Conservation (phyloP, 176 grass and related monocot species). For the Sorghum bicolor region Sorghum_bicolor_NCBIv3 NC_012878.2:5318501-5319000, state of each 20-base stretch:
- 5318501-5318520: conserved; percentile 18
- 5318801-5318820: conserved; percentile 69
- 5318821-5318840: conserved; percentile 59
- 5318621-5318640: conserved; percentile 70
- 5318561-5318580: neutral
- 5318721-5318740: conserved; percentile 57
- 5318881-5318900: conserved; percentile 54
- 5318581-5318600: conserved; percentile 62
- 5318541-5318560: neutral
- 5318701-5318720: conserved; percentile 84
- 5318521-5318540: neutral
- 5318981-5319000: neutral
- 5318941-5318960: neutral
- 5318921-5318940: neutral
- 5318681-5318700: conserved; percentile 75
- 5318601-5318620: conserved; percentile 64
- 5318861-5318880: conserved; percentile 63
- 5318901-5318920: conserved; percentile 62
- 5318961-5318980: neutral
- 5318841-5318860: conserved; percentile 56
- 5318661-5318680: conserved; percentile 79
- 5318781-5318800: conserved; percentile 20
- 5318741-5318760: conserved; percentile 17
- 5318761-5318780: neutral
- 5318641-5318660: conserved; percentile 72